These are phyloP conservation scores for Kodamaea sagamina DNA, from an alignment of 805 yeast genomes.

Conservation along the genomic window DNA sequence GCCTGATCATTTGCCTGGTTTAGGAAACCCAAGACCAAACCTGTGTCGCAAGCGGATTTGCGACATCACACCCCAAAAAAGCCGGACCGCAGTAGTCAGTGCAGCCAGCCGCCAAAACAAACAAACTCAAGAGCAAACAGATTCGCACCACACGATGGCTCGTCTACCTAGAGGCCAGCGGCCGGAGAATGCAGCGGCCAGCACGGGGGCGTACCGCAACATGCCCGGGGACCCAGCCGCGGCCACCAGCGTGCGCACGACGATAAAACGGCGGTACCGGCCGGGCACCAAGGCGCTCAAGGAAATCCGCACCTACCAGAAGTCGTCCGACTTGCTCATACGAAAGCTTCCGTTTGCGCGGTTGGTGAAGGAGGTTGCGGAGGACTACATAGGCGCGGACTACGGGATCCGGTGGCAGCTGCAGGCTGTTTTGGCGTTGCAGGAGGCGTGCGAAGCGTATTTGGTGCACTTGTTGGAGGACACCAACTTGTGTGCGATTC, in stretches of 20 bases:
- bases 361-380: slow-evolving; percentile 72
- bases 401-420: slow-evolving; percentile 76
- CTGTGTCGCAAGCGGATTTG: no score
- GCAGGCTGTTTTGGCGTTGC: slow-evolving; percentile 73
- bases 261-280: slow-evolving; percentile 46
- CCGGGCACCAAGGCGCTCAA: slow-evolving; percentile 69
- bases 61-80: no score
- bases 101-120: slow-evolving; percentile 12
- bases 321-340: slow-evolving; percentile 64
- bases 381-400: slow-evolving; percentile 53
- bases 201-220: slow-evolving; percentile 45
- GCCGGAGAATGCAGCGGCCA: slow-evolving; percentile 14
- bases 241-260: slow-evolving; percentile 20
- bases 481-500: slow-evolving; percentile 74
- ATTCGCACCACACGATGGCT: slow-evolving; percentile 9
- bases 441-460: slow-evolving; percentile 81
- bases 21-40: no score
- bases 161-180: slow-evolving; percentile 9
- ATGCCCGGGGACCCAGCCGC: slow-evolving; percentile 57
- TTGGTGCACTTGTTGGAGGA: slow-evolving; percentile 73
- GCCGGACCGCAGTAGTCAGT: no score
- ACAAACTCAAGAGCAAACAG: slow-evolving; percentile 1
- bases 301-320: slow-evolving; percentile 69
- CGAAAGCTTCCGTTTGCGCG: slow-evolving; percentile 79
- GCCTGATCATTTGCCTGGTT: no score